A percentile compares a stretch with the other conserved stretches of the same genome.
phyloP scores from a whole-genome alignment of 371 early-diverging fungal species.

The Actinomortierella wolfii region DNA sequence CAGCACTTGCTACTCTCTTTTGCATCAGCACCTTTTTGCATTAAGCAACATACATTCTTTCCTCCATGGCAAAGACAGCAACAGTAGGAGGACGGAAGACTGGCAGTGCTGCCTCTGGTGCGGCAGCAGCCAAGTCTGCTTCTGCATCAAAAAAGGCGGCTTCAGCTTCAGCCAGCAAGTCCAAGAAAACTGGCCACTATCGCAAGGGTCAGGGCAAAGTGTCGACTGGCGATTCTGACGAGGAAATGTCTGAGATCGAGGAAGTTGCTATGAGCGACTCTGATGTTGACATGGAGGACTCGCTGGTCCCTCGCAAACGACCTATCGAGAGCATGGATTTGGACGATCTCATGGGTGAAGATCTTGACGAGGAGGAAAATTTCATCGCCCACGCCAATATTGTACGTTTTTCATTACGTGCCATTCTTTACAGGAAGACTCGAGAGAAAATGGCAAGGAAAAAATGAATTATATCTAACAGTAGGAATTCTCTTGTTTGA shows the following conservation, averaged over 20 bases:
- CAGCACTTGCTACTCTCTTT: no score
- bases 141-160: no score
- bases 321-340: conserved; percentile 28
- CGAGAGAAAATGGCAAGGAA: neutral
- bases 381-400: conserved; percentile 45
- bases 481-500: neutral
- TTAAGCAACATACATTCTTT: no score
- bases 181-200: conserved; percentile 17
- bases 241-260: conserved; percentile 39
- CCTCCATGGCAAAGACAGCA: no score
- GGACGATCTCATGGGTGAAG: conserved; percentile 40
- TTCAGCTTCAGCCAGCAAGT: neutral
- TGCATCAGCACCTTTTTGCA: no score
- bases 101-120: no score
- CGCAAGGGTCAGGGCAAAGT: conserved; percentile 24
- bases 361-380: conserved; percentile 37
- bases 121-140: no score
- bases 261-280: conserved; percentile 48
- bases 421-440: neutral
- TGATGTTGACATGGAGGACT: conserved; percentile 29
- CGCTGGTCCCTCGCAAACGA: conserved; percentile 39
- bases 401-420: conserved; percentile 7
- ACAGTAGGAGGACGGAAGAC: no score
- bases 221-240: conserved; percentile 14
- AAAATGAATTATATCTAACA: neutral